phyloP scores from a whole-genome alignment of 768 basidiomycete species.

The Leccinum uliginosum region DNA sequence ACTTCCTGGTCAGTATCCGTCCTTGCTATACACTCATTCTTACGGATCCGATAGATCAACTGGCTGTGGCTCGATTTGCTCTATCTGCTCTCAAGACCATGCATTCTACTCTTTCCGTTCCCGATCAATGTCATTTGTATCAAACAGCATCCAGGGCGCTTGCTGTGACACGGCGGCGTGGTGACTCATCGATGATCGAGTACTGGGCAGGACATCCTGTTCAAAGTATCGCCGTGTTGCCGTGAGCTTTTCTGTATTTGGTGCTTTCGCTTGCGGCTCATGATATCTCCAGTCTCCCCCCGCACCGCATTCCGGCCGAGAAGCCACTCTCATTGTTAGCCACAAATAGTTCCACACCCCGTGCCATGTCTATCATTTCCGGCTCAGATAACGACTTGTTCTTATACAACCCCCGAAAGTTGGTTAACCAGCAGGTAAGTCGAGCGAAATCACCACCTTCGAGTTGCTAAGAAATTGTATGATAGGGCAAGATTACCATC shows the following conservation, averaged over 20 bases:
- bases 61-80: conserved; percentile 83
- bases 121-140: conserved; percentile 80
- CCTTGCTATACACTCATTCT: background rate
- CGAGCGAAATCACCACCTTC: background rate
- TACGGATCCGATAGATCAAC: conserved; percentile 55
- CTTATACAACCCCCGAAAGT: conserved; percentile 84
- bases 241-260: conserved; percentile 45
- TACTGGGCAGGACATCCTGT: conserved; percentile 88
- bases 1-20: conserved; percentile 64
- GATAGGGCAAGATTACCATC: conserved; percentile 56
- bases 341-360: conserved; percentile 34
- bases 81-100: conserved; percentile 79
- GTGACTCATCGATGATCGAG: conserved; percentile 62
- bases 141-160: conserved; percentile 70
- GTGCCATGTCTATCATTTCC: conserved; percentile 45
- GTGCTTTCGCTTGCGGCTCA: background rate
- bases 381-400: conserved; percentile 72
- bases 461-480: background rate
- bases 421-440: conserved; percentile 53
- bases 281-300: conserved; percentile 50
- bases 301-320: conserved; percentile 68
- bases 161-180: conserved; percentile 70
- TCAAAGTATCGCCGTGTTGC: conserved; percentile 69
- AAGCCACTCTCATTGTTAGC: conserved; percentile 58
- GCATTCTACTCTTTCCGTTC: conserved; percentile 59